These are phyloP conservation scores for Trametes gibbosa DNA, from an alignment of 768 basidiomycete genomes.

Conservation along the genomic window DNA sequence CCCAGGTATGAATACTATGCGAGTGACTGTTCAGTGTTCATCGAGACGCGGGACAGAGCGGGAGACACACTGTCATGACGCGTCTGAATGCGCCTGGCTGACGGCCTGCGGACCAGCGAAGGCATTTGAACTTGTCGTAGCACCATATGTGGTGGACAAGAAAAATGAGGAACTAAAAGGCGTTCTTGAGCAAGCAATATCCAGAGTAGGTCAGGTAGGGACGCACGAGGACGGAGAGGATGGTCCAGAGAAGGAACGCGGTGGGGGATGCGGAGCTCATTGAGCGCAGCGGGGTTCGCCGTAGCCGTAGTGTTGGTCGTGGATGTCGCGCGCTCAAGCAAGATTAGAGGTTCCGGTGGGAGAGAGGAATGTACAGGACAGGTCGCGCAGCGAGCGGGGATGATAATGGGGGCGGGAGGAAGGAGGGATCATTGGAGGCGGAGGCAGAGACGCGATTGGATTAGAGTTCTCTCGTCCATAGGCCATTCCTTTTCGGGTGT, in stretches of 20 bases:
- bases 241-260: slow-evolving; percentile 75
- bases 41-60: neutral
- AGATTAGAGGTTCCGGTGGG: no score
- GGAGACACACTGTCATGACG: slow-evolving; percentile 76
- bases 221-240: slow-evolving; percentile 62
- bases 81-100: slow-evolving; percentile 86
- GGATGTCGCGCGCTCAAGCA: neutral
- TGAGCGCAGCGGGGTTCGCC: slow-evolving; percentile 11
- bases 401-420: neutral
- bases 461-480: neutral
- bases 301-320: neutral
- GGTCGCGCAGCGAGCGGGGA: neutral
- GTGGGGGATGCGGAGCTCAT: slow-evolving; percentile 77
- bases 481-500: neutral
- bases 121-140: slow-evolving; percentile 74
- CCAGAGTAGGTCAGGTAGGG: neutral
- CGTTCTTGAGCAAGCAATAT: neutral
- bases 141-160: slow-evolving; percentile 75
- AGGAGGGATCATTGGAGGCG: neutral
- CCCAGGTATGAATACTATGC: slow-evolving; percentile 73
- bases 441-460: neutral
- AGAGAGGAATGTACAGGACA: neutral
- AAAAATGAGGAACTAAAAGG: slow-evolving; percentile 55
- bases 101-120: slow-evolving; percentile 71
- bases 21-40: neutral